Percentiles rank a stretch among this genome's conserved stretches.
Evolutionary conservation across 1,284 basidiomycete species (phyloP).

Genomic region (Ceratobasidium sp.): DNA sequence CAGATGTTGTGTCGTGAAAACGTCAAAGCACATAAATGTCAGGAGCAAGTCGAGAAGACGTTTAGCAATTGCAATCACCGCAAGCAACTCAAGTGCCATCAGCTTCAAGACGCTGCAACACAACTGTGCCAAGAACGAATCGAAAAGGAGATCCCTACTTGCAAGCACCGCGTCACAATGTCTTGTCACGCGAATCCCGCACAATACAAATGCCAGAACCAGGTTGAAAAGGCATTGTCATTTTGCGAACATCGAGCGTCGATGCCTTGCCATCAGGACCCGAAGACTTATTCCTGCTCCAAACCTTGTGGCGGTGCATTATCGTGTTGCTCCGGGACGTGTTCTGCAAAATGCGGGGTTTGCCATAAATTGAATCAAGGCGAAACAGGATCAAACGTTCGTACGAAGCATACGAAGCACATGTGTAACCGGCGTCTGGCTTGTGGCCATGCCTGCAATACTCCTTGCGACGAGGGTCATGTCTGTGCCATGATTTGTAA

Average conservation of each 20-base stretch:
- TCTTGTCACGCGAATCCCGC: slow-evolving; percentile 58
- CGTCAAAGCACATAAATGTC: not conserved
- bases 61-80: no score
- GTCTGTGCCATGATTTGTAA: slow-evolving; percentile 58
- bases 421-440: slow-evolving; percentile 59
- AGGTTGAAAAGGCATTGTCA: slow-evolving; percentile 54
- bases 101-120: no score
- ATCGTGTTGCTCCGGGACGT: slow-evolving; percentile 56
- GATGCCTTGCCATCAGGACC: slow-evolving; percentile 59
- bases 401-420: slow-evolving; percentile 57
- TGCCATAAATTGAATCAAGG: slow-evolving; percentile 56
- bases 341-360: slow-evolving; percentile 57
- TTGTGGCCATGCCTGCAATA: slow-evolving; percentile 65
- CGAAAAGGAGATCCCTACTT: slow-evolving; percentile 57
- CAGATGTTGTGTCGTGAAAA: not conserved
- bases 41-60: not conserved
- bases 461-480: slow-evolving; percentile 59
- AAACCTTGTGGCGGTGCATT: slow-evolving; percentile 56
- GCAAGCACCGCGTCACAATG: slow-evolving; percentile 62
- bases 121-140: slow-evolving; percentile 47
- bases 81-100: no score
- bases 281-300: slow-evolving; percentile 54
- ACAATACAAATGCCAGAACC: slow-evolving; percentile 53
- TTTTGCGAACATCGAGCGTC: slow-evolving; percentile 62
- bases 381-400: slow-evolving; percentile 40